Conservation (phyloP, 2,329 filamentous ascomycete species). For the Talaromyces sp. region DNA sequence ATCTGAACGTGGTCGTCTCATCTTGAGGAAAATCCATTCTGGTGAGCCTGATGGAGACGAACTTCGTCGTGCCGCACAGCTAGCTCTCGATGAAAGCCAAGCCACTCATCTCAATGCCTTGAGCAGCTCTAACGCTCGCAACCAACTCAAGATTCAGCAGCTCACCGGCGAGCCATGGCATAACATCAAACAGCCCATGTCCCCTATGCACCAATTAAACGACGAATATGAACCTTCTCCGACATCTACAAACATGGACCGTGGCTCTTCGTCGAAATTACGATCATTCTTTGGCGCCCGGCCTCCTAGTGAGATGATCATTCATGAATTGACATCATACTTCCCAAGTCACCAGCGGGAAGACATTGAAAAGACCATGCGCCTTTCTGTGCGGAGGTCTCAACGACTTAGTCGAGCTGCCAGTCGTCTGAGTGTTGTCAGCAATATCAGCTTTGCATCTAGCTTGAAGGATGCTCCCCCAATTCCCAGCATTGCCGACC, state of each 20-base stretch:
- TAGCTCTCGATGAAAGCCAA: slow-evolving; percentile 81
- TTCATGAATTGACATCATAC: slow-evolving; percentile 91
- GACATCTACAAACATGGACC: slow-evolving; percentile 7
- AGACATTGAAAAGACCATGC: slow-evolving; percentile 91
- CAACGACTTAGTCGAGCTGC: slow-evolving; percentile 88
- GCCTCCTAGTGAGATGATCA: slow-evolving; percentile 94
- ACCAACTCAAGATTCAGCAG: slow-evolving; percentile 82
- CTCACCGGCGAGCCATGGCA: slow-evolving; percentile 83
- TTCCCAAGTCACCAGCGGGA: slow-evolving; percentile 93
- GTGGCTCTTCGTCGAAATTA: slow-evolving; percentile 27
- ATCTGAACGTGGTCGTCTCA: slow-evolving; percentile 83
- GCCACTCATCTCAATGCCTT: slow-evolving; percentile 63
- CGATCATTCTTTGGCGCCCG: slow-evolving; percentile 79
- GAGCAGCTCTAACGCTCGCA: slow-evolving; percentile 62
- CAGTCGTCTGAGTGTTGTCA: slow-evolving; percentile 87
- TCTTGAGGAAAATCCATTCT: slow-evolving; percentile 85
- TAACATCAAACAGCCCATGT: slow-evolving; percentile 79
- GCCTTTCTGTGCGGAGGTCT: slow-evolving; percentile 84
- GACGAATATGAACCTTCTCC: slow-evolving; percentile 24
- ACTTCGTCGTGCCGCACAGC: slow-evolving; percentile 77
- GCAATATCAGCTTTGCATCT: slow-evolving; percentile 87
- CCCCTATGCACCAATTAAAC: slow-evolving; percentile 51
- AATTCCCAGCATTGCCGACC: slow-evolving; percentile 91
- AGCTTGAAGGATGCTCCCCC: slow-evolving; percentile 90
- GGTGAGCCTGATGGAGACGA: slow-evolving; percentile 86